These are phyloP conservation scores for Pseudonectria foliicola DNA, from an alignment of 2,329 filamentous ascomycete species.

Conservation along the genomic window DNA sequence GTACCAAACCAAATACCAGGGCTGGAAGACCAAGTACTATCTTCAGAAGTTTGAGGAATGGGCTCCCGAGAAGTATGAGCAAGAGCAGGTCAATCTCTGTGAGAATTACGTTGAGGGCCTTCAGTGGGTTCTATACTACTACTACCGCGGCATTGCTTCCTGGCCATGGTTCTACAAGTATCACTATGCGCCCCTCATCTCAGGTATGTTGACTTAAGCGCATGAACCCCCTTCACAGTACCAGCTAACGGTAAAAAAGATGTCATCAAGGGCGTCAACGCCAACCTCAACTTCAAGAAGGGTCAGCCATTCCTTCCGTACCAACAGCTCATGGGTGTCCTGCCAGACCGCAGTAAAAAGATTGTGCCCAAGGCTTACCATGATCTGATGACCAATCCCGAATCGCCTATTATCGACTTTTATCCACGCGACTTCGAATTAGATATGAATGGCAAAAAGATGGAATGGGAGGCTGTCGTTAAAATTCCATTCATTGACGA, in stretches of 20 bases:
- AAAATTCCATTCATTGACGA: slow-evolving; percentile 99
- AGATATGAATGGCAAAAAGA: slow-evolving; percentile 99
- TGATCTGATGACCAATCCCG: slow-evolving; percentile 81
- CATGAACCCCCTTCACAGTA: slow-evolving; percentile 36
- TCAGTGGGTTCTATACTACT: slow-evolving; percentile 98
- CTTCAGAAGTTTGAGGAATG: slow-evolving; percentile 80
- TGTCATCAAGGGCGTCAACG: slow-evolving; percentile 78
- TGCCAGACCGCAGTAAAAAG: slow-evolving; percentile 94
- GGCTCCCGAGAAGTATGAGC: slow-evolving; percentile 66
- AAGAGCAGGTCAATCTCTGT: slow-evolving; percentile 71
- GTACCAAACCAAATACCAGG: slow-evolving; percentile 82
- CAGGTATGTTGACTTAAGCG: slow-evolving; percentile 41
- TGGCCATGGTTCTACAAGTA: slow-evolving; percentile 99
- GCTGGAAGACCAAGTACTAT: slow-evolving; percentile 96
- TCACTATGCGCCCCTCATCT: slow-evolving; percentile 96
- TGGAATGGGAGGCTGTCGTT: slow-evolving; percentile 98
- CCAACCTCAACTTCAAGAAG: slow-evolving; percentile 84
- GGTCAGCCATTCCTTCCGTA: slow-evolving; percentile 93
- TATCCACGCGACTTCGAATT: slow-evolving; percentile 95
- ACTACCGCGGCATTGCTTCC: slow-evolving; percentile 92
- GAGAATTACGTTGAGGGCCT: slow-evolving; percentile 97
- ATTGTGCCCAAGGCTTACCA: slow-evolving; percentile 87
- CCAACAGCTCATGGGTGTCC: slow-evolving; percentile 95
- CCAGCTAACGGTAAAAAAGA: slow-evolving; percentile 45
- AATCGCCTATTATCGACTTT: slow-evolving; percentile 94